Evolutionary conservation across 768 basidiomycete species (phyloP), one percentile per base, ranked within the genome.

Genomic region (Kwoniella dejecticola): DNA sequence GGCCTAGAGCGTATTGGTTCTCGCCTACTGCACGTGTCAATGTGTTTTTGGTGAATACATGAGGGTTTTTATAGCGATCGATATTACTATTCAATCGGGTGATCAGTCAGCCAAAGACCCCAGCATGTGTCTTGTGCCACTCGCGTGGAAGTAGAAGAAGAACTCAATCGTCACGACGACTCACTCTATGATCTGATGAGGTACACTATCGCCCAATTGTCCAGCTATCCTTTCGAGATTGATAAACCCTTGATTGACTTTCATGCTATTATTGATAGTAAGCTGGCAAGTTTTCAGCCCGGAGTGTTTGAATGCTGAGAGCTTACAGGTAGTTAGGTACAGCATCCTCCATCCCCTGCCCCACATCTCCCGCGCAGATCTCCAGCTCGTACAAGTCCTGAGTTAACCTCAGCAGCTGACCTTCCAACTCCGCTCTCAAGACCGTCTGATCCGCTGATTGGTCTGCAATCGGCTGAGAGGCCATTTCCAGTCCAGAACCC

Each of bases 331-430:
- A 75, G 4, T 62, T 52, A 12, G 71, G 69, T 4, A 72, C 71
- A 13, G 62, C 58, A 41, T 64, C 67, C 36, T 75, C 69, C 60
- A 65, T 66, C 17, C 68, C 74, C 23, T 48, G 26, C 7, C 59
- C 67, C 2, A 75, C 74, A 41, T 75, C 74, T 12, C 74, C 74
- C 0, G 74, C 71, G 31, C 74, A 75, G 17, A 75, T 66, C 52
- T 75, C 74, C 65, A 75, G 57, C 58, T 75, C 74, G 54, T 70
- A 75, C 44, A 75, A 57, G 42, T 72, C 71, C 50, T 75, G 74
- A 41, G 56, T 60, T n/a, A 75, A 57, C 11, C 56, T 52, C 30
- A 72, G 52, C 10, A 75, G 55, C 27, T 66, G 54, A 19, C 19
- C 40, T 19, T 75, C 74, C 10, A 71, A 38, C 19, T 66, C 53